phyloP scores from a whole-genome alignment of 2,329 filamentous ascomycete genomes.

The Phialophora verrucosa region DNA sequence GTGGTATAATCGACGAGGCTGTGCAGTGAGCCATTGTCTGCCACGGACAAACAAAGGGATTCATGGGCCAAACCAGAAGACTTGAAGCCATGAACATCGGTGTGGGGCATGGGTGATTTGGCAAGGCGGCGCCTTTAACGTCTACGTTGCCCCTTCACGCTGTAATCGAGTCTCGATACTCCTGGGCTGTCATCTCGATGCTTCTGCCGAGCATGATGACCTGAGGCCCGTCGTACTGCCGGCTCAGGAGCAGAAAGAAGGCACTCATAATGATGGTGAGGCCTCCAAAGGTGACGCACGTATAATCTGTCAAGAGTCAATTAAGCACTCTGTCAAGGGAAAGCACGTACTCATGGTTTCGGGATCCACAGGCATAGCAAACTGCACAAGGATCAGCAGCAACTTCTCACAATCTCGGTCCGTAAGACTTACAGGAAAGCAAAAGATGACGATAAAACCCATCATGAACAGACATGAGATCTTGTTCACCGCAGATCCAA shows the following conservation, averaged over 20 bases:
- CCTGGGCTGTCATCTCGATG: conserved; percentile 23
- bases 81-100: not conserved
- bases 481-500: conserved; percentile 57
- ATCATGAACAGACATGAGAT: conserved; percentile 59
- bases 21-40: conserved; percentile 7
- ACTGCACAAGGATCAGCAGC: conserved; percentile 13
- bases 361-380: conserved; percentile 49
- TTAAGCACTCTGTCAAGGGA: too few species aligned
- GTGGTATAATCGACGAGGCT: conserved; percentile 1
- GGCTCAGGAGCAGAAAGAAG: conserved; percentile 46
- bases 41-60: conserved; percentile 3
- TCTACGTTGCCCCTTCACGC: not conserved
- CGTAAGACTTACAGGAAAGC: conserved; percentile 55
- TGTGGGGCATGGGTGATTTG: not conserved
- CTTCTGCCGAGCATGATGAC: conserved; percentile 21
- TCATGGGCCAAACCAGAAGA: not conserved
- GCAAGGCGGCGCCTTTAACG: too few species aligned
- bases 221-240: conserved; percentile 18
- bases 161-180: conserved; percentile 19
- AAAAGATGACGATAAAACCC: conserved; percentile 64
- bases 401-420: not conserved
- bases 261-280: conserved; percentile 55
- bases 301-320: conserved; percentile 48
- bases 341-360: conserved; percentile 51
- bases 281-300: conserved; percentile 58